Evolutionary conservation across 2,329 filamentous ascomycete species (phyloP), one percentile per base, ranked within the genome.

Genomic region (Colletotrichum sp.): DNA sequence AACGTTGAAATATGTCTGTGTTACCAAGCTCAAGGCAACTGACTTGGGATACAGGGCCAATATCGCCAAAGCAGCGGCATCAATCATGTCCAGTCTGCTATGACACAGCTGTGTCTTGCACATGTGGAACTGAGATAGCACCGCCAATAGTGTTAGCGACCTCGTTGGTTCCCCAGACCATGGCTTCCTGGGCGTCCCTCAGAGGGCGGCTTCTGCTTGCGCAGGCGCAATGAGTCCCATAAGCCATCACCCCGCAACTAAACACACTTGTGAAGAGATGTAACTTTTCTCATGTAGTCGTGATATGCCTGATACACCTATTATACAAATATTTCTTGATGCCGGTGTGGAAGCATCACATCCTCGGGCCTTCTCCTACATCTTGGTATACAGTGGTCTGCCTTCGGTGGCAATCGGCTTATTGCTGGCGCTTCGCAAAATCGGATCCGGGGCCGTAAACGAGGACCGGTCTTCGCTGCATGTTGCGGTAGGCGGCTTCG

Each of bases 401-500:
- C 26, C 57, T 26, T 36, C 21, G 60, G 18, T 13, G 16, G 52
- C 28, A 52, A 26, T 24, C 5, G 34, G 34, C 72, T 71, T 59
- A 67, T 71, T 79, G 30, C 80, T 76, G 71, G 74, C 68, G 62
- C 78, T 78, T 55, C 55, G 69, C 6, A 70, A 76, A 67, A 77
- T 79, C 26, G 80, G 87, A 88, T 44, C 85, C 83, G 18, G 78
- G 74, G 67, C 82, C 80, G 36, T 85, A 83, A 83, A 91, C 89
- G 78, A 98, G 92, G 81, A 96, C 92, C 28, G 96, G 95, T 78
- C 92, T 91, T 81, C 94, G 90, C 80, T 93, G 92, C 67, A 95
- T 93, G 84, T 92, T 92, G 80, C 92, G 91, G 87, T 96, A 98
- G 74, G 95, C 92, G 83, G 96, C 92, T 79, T 92, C 90, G 75